Conservation (phyloP, 2,329 filamentous ascomycete species). For the Ilyonectria robusta region DNA sequence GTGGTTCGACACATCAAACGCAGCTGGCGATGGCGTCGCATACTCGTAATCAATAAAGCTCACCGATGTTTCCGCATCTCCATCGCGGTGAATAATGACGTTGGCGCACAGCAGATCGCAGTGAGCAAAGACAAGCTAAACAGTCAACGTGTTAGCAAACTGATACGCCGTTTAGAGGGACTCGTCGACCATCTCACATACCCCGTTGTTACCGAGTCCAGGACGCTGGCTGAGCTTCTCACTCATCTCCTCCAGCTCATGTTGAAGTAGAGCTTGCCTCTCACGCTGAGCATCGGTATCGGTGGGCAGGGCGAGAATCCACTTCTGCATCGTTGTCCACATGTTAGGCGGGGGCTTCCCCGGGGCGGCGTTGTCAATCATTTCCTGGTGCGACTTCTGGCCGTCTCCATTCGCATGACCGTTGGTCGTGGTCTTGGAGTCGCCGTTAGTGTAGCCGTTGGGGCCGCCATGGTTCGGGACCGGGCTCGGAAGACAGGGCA, state of each 20-base stretch:
- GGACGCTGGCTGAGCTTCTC: conserved; percentile 80
- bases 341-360: conserved; percentile 85
- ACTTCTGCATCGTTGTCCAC: conserved; percentile 97
- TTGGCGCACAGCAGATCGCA: conserved; percentile 98
- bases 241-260: conserved; percentile 80
- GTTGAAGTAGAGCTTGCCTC: conserved; percentile 78
- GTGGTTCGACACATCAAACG: conserved; percentile 97
- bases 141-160: conserved; percentile 32
- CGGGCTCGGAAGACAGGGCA: conserved; percentile 68
- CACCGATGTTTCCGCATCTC: conserved; percentile 57
- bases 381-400: conserved; percentile 52
- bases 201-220: conserved; percentile 81
- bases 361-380: conserved; percentile 68
- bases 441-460: conserved; percentile 51
- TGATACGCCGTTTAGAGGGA: conserved; percentile 9
- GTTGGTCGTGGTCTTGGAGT: conserved; percentile 52
- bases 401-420: conserved; percentile 46
- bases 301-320: conserved; percentile 88
- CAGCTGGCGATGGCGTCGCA: conserved; percentile 91
- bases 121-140: conserved; percentile 89
- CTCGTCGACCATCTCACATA: conserved; percentile 59
- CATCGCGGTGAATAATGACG: conserved; percentile 80
- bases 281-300: conserved; percentile 77
- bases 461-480: conserved; percentile 36
- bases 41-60: conserved; percentile 99